phyloP scores from a whole-genome alignment of 2,329 filamentous ascomycete species.

The Fusarium verticillioides region DNA sequence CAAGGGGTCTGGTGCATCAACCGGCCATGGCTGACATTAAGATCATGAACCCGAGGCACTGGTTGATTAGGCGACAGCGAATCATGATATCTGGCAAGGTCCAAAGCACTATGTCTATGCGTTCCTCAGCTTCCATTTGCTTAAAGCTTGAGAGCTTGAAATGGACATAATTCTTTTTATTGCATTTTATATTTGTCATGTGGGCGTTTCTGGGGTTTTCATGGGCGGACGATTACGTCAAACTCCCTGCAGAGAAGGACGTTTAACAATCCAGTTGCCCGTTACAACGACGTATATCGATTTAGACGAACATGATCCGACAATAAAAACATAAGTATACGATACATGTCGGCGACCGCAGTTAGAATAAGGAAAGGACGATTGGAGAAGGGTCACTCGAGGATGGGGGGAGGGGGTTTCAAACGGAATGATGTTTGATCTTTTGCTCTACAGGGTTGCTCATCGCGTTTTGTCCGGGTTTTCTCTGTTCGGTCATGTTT shows the following conservation, averaged over 20 bases:
- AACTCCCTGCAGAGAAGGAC: slow-evolving; percentile 1
- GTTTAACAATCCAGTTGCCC: slow-evolving; percentile 4
- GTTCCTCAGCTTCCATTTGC: slow-evolving; percentile 12
- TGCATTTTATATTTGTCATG: slow-evolving; percentile 19
- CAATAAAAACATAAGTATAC: neutral
- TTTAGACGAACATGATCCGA: slow-evolving; percentile 7
- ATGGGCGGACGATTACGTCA: slow-evolving; percentile 14
- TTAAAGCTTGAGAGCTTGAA: slow-evolving; percentile 11
- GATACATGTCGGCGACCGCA: neutral
- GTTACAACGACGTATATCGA: slow-evolving; percentile 19
- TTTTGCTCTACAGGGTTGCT: neutral
- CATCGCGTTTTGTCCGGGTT: neutral
- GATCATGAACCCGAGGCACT: neutral
- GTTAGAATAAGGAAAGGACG: slow-evolving; percentile 12
- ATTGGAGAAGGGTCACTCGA: neutral
- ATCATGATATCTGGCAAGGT: neutral
- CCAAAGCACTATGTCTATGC: slow-evolving; percentile 1
- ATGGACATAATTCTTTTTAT: slow-evolving; percentile 6
- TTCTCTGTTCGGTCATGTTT: neutral
- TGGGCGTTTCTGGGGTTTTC: slow-evolving; percentile 23
- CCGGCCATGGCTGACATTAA: neutral
- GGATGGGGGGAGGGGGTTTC: neutral
- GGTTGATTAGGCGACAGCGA: neutral
- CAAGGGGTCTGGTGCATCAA: neutral
- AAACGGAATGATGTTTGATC: neutral